These are phyloP conservation scores for Sorghum bicolor DNA, from an alignment of 176 grass and related monocot species.

Conservation along the genomic window DNA sequence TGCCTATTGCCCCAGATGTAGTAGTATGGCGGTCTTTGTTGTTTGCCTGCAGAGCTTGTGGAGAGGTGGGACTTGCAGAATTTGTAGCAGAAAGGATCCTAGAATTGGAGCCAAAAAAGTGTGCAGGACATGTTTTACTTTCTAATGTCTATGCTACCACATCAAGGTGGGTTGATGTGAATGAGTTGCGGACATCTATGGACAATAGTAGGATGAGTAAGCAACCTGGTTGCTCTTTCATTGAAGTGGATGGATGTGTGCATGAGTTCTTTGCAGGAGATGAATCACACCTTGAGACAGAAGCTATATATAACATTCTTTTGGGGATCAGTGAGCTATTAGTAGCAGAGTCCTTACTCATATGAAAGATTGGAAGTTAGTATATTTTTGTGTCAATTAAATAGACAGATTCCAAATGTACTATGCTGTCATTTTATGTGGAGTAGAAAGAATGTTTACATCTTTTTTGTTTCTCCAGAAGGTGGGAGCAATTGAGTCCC, in stretches of 20 bases:
- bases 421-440: not conserved
- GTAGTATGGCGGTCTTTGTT: slow-evolving; percentile 78
- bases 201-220: slow-evolving; percentile 47
- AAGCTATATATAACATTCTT: slow-evolving; percentile 61
- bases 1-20: slow-evolving; percentile 65
- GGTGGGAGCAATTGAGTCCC: not conserved
- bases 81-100: slow-evolving; percentile 60
- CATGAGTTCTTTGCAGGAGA: slow-evolving; percentile 74
- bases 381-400: not conserved
- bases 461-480: slow-evolving; percentile 21
- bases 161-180: slow-evolving; percentile 75
- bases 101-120: slow-evolving; percentile 56
- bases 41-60: slow-evolving; percentile 70
- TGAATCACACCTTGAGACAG: slow-evolving; percentile 53
- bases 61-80: slow-evolving; percentile 63
- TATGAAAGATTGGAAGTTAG: slow-evolving; percentile 38
- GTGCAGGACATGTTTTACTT: slow-evolving; percentile 68
- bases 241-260: slow-evolving; percentile 78
- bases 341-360: slow-evolving; percentile 40
- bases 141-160: slow-evolving; percentile 86
- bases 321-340: slow-evolving; percentile 48
- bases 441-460: not conserved
- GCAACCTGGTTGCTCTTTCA: slow-evolving; percentile 75
- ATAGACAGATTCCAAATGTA: slow-evolving; percentile 17
- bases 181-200: slow-evolving; percentile 57